Percentiles rank a stretch among this genome's conserved stretches.
phyloP scores from a whole-genome alignment of 2,329 filamentous ascomycete species.

The Claviceps purpurea region DNA sequence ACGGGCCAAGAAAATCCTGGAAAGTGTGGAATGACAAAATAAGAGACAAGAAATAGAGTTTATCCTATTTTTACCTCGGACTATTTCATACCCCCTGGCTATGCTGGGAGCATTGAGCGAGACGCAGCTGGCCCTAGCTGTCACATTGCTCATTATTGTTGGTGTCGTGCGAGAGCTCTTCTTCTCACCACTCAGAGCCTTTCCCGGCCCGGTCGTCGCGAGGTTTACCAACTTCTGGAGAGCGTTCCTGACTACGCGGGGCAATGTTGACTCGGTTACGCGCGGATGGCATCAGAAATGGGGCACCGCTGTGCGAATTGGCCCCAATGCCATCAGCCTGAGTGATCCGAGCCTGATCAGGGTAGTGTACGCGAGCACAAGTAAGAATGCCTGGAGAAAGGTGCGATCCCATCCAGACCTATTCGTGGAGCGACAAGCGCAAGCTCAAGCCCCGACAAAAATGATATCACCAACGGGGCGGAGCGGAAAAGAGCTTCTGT shows the following conservation, averaged over 20 bases:
- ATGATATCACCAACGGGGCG: too few species aligned
- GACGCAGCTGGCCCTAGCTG: constrained; percentile 1
- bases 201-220: constrained; percentile 7
- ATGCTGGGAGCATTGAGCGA: neutral
- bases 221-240: constrained; percentile 8
- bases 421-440: too few species aligned
- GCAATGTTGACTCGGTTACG: constrained; percentile 4
- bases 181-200: constrained; percentile 7
- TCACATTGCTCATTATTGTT: neutral
- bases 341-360: constrained; percentile 9
- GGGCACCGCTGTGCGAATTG: constrained; percentile 9
- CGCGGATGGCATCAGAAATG: constrained; percentile 8
- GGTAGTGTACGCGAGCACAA: constrained; percentile 7
- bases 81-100: neutral
- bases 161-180: neutral
- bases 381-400: constrained; percentile 9
- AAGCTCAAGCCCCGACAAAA: too few species aligned
- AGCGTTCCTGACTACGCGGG: constrained; percentile 4
- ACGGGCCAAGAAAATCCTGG: neutral
- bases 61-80: neutral
- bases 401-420: neutral
- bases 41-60: neutral
- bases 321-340: constrained; percentile 9
- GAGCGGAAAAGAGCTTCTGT: too few species aligned
- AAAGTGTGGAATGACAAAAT: neutral